Evolutionary conservation across 2,329 filamentous ascomycete genomes (phyloP), one percentile per base, ranked within the genome.

Genomic region (Lojkania enalia): DNA sequence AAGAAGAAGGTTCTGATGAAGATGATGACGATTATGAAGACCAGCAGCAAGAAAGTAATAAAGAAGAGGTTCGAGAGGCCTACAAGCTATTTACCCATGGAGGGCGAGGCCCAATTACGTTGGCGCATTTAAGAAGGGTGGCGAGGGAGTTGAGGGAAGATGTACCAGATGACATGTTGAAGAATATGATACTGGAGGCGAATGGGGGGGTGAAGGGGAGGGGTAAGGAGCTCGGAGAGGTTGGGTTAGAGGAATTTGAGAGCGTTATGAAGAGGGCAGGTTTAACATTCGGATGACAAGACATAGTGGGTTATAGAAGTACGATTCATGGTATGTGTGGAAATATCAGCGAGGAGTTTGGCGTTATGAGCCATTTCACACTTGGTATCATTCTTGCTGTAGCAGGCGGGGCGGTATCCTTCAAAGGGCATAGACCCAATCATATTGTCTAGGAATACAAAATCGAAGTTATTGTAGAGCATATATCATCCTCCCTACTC

Each of bases 101-200:
- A 3, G 74, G 65, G 38, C 66, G 75, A 15, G 76, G 79, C 2
- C 82, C 81, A n/a, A 95, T 99, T 55, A 94, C 87, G 2, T 62
- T 97, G 20, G 80, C 79, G 13, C 87, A 95, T 71, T 72, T 99
- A 64, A 82, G 83, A 63, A 79, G 86, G 60, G 85, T 96, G 42
- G 90, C 91, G 31, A 83, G 82, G 56, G 82, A 89, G 58, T 73
- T 99, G 59, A 88, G 90, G 71, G 90, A 96, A 71, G 89, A 85
- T 39, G 85, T 95, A 18, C 82, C 83, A 47, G 94, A 97, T 60
- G 85, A 89, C 37, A 72, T 95, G 63, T 74, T 99, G 63, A 83
- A 82, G 73, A 90, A 96, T 74, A 99, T 99, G 94, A 86, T 99
- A 46, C 75, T 90, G 37, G 92, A 97, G 76, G 94, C 92, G 37